Percentiles rank a stretch among this genome's conserved stretches.
Evolutionary conservation across 2,329 filamentous ascomycete genomes (phyloP).

Genomic region (Colletotrichum cereale): DNA sequence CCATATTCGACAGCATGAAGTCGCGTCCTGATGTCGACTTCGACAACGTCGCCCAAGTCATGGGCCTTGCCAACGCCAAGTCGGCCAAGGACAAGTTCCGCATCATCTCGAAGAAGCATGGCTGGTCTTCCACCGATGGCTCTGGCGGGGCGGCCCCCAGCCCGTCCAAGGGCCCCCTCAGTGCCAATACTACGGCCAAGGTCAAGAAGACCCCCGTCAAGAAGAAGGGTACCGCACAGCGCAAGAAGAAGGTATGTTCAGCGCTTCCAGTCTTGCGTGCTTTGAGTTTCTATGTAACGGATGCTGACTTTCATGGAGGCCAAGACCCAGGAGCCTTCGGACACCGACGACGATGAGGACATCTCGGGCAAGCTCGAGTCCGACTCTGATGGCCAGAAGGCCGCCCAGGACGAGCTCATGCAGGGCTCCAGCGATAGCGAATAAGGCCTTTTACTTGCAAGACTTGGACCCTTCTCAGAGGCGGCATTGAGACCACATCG

Average conservation of each 20-base stretch:
- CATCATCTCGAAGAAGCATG: conserved; percentile 55
- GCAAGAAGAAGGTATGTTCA: conserved; percentile 41
- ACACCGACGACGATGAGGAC: conserved; percentile 23
- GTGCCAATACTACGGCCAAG: conserved; percentile 43
- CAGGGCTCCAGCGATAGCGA: background rate
- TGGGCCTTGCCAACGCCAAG: conserved; percentile 54
- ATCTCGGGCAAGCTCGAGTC: conserved; percentile 27
- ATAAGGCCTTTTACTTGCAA: background rate
- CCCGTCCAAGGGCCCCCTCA: conserved; percentile 44
- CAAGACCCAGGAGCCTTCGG: conserved; percentile 1
- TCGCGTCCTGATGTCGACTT: conserved; percentile 57
- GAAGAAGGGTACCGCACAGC: conserved; percentile 49
- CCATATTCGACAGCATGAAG: conserved; percentile 57
- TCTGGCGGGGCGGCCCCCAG: conserved; percentile 29
- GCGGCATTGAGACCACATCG: background rate
- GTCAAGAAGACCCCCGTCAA: conserved; percentile 51
- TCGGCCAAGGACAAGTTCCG: conserved; percentile 58
- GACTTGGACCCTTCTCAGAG: background rate
- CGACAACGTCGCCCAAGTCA: conserved; percentile 51
- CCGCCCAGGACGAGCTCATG: conserved; percentile 10
- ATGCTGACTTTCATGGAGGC: background rate
- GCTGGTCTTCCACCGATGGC: conserved; percentile 50
- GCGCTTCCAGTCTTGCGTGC: background rate
- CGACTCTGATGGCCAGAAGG: conserved; percentile 31
- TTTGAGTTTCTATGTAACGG: background rate